A percentile compares a stretch with the other conserved stretches of the same genome.
Evolutionary conservation across 192 early-diverging fungal genomes (phyloP).

Genomic region (Helicostylum pulchrum): DNA sequence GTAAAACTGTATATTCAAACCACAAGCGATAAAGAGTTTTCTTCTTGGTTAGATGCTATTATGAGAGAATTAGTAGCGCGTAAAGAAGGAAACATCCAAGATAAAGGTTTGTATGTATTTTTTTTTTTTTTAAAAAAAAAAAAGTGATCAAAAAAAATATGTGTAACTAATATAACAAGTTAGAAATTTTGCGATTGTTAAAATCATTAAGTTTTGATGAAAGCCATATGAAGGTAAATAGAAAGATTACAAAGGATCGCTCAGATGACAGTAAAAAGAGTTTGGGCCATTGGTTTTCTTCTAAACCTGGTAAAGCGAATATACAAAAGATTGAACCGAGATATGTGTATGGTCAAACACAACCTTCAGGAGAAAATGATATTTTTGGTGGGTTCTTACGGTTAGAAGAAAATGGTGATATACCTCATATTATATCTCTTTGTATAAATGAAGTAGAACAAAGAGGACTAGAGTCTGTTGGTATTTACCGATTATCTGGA

Average conservation of each 20-base stretch:
- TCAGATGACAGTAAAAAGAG: not conserved
- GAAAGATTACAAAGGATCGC: slow-evolving; percentile 9
- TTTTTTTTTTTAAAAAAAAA: not conserved
- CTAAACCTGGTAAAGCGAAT: not conserved
- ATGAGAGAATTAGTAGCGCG: slow-evolving; percentile 37
- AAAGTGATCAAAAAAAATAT: not conserved
- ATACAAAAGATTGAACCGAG: slow-evolving; percentile 3
- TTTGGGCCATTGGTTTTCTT: slow-evolving; percentile 13
- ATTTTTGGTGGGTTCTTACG: slow-evolving; percentile 37
- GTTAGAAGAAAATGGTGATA: slow-evolving; percentile 37
- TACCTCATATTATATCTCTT: slow-evolving; percentile 62
- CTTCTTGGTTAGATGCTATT: slow-evolving; percentile 36
- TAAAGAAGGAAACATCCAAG: slow-evolving; percentile 26
- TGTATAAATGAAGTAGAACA: slow-evolving; percentile 71
- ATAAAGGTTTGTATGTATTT: not conserved
- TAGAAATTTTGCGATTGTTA: slow-evolving; percentile 25
- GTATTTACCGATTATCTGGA: slow-evolving; percentile 74
- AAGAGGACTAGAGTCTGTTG: slow-evolving; percentile 64
- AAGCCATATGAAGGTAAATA: slow-evolving; percentile 33
- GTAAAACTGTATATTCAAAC: slow-evolving; percentile 33
- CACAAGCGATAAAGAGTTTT: slow-evolving; percentile 30
- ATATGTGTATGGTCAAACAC: not conserved
- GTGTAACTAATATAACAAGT: not conserved
- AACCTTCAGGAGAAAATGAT: slow-evolving; percentile 22
- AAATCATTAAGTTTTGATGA: slow-evolving; percentile 17